Conservation (phyloP, 1,284 basidiomycete genomes). For the Moesziomyces sp. region DNA sequence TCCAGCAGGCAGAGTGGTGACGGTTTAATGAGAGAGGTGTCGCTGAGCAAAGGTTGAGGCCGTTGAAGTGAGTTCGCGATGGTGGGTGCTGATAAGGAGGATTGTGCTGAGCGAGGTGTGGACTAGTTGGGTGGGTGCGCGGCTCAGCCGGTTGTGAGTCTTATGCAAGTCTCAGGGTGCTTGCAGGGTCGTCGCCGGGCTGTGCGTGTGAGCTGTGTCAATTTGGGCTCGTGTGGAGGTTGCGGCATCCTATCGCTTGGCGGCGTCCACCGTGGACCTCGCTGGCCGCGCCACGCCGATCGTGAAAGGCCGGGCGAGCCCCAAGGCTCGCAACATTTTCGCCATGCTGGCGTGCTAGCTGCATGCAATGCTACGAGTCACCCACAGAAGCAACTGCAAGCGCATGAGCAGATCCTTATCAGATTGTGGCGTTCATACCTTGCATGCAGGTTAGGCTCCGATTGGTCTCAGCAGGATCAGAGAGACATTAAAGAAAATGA, state of each 20-base stretch:
- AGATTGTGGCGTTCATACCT: too few relatives aligned
- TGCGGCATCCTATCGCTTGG: conserved; percentile 24
- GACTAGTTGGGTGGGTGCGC: background rate
- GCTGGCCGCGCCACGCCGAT: too few relatives aligned
- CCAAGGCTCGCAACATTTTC: too few relatives aligned
- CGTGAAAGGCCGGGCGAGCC: too few relatives aligned
- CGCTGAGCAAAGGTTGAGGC: background rate
- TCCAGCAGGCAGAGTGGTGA: background rate
- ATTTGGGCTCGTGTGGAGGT: conserved; percentile 22
- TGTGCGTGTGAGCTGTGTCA: background rate
- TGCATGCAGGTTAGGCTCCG: too few relatives aligned
- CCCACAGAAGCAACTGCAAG: too few relatives aligned
- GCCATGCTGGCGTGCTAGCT: too few relatives aligned
- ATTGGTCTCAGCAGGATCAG: too few relatives aligned
- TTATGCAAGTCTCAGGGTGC: conserved; percentile 14
- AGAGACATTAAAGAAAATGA: too few relatives aligned
- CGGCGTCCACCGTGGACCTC: background rate
- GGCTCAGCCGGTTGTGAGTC: conserved; percentile 3
- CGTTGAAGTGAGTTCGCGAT: background rate
- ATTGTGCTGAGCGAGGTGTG: background rate
- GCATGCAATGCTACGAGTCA: too few relatives aligned
- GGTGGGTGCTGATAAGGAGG: background rate
- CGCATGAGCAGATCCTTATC: too few relatives aligned
- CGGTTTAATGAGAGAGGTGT: background rate
- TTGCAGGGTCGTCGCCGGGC: background rate